phyloP scores from a whole-genome alignment of 1,139 yeast species.

The Groenewaldozyma auringiensis region DNA sequence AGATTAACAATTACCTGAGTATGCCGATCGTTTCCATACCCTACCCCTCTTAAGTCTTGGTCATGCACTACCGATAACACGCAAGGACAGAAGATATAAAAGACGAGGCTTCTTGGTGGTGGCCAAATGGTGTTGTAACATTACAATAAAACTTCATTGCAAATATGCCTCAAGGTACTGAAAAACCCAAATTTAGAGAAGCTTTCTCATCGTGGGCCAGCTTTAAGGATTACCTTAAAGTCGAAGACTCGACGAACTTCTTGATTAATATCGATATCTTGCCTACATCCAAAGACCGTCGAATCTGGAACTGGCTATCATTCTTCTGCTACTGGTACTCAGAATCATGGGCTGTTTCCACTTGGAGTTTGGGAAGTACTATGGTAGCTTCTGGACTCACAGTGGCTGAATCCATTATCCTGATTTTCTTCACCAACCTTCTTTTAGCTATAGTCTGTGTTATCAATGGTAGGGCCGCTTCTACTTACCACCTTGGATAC shows the following conservation, averaged over 20 bases:
- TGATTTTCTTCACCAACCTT: slow-evolving; percentile 13
- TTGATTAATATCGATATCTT: slow-evolving; percentile 11
- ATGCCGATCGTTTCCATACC: too few relatives aligned
- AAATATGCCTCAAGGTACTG: too few relatives aligned
- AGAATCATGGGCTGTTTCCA: slow-evolving; percentile 19
- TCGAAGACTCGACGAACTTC: slow-evolving; percentile 11
- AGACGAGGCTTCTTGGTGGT: too few relatives aligned
- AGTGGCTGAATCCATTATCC: slow-evolving; percentile 13
- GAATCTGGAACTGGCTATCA: slow-evolving; percentile 16
- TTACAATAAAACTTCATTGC: too few relatives aligned
- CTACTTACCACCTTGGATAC: slow-evolving; percentile 19
- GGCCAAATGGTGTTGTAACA: too few relatives aligned
- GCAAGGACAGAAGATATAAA: too few relatives aligned
- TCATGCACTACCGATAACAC: too few relatives aligned
- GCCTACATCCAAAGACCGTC: slow-evolving; percentile 12
- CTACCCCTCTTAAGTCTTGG: too few relatives aligned
- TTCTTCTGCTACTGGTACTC: slow-evolving; percentile 17
- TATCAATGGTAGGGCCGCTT: slow-evolving; percentile 18
- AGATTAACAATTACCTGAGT: too few relatives aligned
- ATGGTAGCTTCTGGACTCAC: slow-evolving; percentile 14
- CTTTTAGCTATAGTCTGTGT: slow-evolving; percentile 16
- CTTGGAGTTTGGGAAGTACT: slow-evolving; percentile 14
- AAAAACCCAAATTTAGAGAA: not conserved
- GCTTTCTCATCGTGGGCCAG: slow-evolving; percentile 12
- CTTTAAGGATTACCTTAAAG: slow-evolving; percentile 10